Evolutionary conservation across 208 protist species (phyloP).

Genomic region (Trypanosomatidae sp.): DNA sequence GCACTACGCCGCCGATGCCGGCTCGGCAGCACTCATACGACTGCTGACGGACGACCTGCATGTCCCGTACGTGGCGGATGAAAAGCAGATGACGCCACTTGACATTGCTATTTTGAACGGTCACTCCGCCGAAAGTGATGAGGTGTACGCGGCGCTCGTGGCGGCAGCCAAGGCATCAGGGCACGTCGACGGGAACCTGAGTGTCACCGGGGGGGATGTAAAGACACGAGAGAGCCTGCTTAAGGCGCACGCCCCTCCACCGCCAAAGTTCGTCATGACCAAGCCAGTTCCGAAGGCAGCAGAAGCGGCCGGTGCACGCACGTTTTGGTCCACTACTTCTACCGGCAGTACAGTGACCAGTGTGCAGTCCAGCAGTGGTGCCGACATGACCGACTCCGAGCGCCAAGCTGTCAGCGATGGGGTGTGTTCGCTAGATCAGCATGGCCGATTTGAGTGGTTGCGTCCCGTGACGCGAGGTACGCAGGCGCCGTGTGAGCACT

Average conservation of each 20-base stretch:
- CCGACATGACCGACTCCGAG: constrained; percentile 22
- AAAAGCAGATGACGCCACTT: constrained; percentile 73
- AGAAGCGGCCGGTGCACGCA: background rate
- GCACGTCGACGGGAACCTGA: constrained; percentile 16
- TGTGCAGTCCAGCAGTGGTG: constrained; percentile 23
- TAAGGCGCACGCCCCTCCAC: constrained; percentile 44
- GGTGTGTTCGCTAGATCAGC: constrained; percentile 17
- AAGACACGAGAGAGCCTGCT: constrained; percentile 51
- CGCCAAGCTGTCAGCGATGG: constrained; percentile 22
- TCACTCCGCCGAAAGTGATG: constrained; percentile 27
- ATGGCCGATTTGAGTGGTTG: constrained; percentile 28
- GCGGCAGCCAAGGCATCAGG: constrained; percentile 26
- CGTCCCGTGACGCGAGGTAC: constrained; percentile 22
- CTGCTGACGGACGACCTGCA: constrained; percentile 32
- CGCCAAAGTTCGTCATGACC: constrained; percentile 74
- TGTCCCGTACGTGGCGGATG: constrained; percentile 63
- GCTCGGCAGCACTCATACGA: constrained; percentile 47
- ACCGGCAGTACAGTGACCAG: background rate
- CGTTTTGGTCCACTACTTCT: constrained; percentile 11
- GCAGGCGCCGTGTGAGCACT: constrained; percentile 12
- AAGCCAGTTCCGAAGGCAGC: constrained; percentile 54
- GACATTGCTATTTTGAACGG: constrained; percentile 74
- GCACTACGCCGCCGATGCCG: constrained; percentile 85
- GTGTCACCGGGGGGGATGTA: background rate
- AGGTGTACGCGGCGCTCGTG: constrained; percentile 30